phyloP scores from a whole-genome alignment of 176 grass and related monocot genomes.

The Canna indica region DNA sequence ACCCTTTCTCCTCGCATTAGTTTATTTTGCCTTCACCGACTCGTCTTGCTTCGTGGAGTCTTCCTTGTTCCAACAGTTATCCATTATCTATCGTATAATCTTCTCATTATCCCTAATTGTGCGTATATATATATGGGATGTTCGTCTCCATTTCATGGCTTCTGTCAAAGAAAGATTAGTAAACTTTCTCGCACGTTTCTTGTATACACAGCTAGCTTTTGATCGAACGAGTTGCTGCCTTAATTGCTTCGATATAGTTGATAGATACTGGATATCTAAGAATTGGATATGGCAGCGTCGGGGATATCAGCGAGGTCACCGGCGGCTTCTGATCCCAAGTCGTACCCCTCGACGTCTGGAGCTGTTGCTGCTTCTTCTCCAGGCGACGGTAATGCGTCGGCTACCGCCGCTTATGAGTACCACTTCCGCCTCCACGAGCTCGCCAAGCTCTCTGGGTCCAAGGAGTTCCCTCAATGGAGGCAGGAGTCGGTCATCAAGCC shows the following conservation, averaged over 20 bases:
- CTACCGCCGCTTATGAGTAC: slow-evolving; percentile 47
- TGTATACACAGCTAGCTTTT: no score
- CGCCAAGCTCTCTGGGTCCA: slow-evolving; percentile 24
- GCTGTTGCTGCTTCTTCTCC: background rate
- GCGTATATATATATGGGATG: background rate
- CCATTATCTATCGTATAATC: background rate
- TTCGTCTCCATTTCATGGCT: background rate
- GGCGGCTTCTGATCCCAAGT: background rate
- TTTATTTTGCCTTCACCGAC: background rate
- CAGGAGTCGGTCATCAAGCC: slow-evolving; percentile 58
- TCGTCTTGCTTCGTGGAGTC: background rate
- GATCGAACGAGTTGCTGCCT: background rate
- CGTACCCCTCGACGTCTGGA: background rate
- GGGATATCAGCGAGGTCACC: slow-evolving; percentile 1
- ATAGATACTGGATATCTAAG: no score
- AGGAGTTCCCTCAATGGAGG: slow-evolving; percentile 51
- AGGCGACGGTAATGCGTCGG: slow-evolving; percentile 26
- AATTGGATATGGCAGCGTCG: background rate
- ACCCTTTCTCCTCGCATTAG: background rate
- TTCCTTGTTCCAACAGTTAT: background rate
- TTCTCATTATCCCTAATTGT: background rate
- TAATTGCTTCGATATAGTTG: no score
- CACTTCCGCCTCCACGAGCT: slow-evolving; percentile 72
- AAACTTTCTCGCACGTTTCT: background rate
- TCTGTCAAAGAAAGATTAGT: background rate